A percentile compares a stretch with the other conserved stretches of the same genome.
These are phyloP conservation scores for Cornus controversa DNA, from an alignment of 148 eudicot genomes.

Conservation along the genomic window DNA sequence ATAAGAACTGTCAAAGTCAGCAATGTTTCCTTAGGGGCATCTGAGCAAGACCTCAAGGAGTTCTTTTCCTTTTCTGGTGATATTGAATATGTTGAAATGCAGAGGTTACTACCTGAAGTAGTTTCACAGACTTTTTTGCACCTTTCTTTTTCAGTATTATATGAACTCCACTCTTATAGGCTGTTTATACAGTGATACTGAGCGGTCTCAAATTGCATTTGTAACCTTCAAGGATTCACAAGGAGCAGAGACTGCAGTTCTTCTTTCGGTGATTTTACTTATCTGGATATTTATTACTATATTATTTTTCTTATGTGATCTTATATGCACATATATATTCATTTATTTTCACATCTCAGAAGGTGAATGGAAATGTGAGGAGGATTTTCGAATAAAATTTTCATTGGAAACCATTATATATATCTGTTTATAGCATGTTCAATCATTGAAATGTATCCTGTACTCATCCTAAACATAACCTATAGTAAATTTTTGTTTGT, in stretches of 20 bases:
- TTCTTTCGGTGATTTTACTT: slow-evolving; percentile 64
- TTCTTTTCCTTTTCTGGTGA: slow-evolving; percentile 96
- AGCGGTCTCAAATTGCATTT: slow-evolving; percentile 65
- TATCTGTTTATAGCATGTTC: background rate
- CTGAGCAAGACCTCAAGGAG: slow-evolving; percentile 72
- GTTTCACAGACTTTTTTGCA: background rate
- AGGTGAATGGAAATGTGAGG: background rate
- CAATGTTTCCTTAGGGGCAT: slow-evolving; percentile 74
- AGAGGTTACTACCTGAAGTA: slow-evolving; percentile 44
- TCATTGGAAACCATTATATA: background rate
- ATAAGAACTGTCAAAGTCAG: slow-evolving; percentile 76
- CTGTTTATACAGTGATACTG: slow-evolving; percentile 57
- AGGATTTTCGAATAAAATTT: background rate
- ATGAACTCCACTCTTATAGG: slow-evolving; percentile 6
- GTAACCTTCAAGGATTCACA: slow-evolving; percentile 88
- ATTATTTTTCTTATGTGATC: background rate
- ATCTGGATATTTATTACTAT: background rate
- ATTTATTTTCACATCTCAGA: background rate
- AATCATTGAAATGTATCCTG: background rate
- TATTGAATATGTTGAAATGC: slow-evolving; percentile 73
- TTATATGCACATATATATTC: background rate
- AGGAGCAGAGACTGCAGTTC: slow-evolving; percentile 92
- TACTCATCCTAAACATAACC: too few species aligned
- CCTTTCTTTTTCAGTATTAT: slow-evolving; percentile 7
- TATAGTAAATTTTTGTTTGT: background rate